phyloP scores from a whole-genome alignment of 257 asterid genomes.

The Solanum tarijense region DNA sequence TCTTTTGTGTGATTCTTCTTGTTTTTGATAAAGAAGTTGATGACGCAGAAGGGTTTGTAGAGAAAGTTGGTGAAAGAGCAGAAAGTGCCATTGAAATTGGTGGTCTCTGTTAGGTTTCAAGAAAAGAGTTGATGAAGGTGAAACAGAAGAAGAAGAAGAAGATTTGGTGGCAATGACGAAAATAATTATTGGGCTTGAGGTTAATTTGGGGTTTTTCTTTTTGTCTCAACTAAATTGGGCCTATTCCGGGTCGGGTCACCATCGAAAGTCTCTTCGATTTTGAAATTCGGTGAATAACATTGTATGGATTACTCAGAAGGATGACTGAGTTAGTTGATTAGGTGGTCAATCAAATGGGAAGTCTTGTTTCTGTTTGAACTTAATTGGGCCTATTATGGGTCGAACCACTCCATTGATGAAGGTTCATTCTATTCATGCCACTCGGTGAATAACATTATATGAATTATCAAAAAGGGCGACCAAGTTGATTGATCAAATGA shows the following conservation, averaged over 20 bases:
- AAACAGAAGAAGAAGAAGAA: neutral
- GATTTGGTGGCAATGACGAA: neutral
- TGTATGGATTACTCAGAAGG: no score
- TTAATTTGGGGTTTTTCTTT: neutral
- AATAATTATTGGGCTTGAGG: neutral
- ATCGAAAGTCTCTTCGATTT: neutral
- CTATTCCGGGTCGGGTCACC: neutral
- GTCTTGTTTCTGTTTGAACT: no score
- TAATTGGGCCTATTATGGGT: neutral
- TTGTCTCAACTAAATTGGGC: neutral
- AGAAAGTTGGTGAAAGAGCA: constrained; percentile 13
- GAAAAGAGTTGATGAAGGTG: neutral
- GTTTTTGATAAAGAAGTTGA: constrained; percentile 22
- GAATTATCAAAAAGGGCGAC: neutral
- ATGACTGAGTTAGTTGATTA: neutral
- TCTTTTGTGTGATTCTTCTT: constrained; percentile 16
- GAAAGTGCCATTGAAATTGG: constrained; percentile 33
- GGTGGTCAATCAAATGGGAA: neutral
- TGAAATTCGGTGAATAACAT: neutral
- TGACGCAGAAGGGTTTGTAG: neutral
- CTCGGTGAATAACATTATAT: no score
- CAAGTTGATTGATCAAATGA: neutral
- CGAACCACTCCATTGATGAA: no score
- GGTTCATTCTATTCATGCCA: neutral
- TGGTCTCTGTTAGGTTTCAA: neutral